Percentiles rank a stretch among this genome's conserved stretches.
phyloP scores from a whole-genome alignment of 306 rosid genomes.

The Psophocarpus tetragonolobus region DNA sequence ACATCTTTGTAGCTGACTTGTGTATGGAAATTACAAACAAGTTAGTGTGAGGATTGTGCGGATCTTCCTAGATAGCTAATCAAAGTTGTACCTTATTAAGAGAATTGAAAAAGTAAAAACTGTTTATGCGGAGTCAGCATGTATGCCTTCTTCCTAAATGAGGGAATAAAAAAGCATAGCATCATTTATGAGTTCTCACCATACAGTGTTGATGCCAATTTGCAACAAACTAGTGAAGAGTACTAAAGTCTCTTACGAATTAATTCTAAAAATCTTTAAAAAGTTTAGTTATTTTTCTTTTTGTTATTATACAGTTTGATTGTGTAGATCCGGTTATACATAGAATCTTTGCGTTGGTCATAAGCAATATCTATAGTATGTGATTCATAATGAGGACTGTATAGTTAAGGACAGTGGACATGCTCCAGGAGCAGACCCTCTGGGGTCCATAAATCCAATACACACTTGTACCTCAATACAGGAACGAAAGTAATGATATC shows the following conservation, averaged over 20 bases:
- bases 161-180: neutral
- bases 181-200: neutral
- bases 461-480: conserved; percentile 9
- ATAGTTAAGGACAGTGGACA: conserved; percentile 7
- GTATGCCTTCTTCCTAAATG: neutral
- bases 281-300: too few relatives aligned
- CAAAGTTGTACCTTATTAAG: neutral
- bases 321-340: neutral
- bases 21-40: too few relatives aligned
- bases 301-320: neutral
- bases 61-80: neutral
- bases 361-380: conserved; percentile 25
- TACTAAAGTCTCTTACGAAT: too few relatives aligned
- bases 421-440: neutral
- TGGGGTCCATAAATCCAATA: conserved; percentile 38
- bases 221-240: too few relatives aligned
- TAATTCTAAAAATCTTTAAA: too few relatives aligned
- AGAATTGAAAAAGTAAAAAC: neutral
- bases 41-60: too few relatives aligned
- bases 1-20: neutral
- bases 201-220: too few relatives aligned
- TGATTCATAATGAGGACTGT: neutral
- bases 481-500: conserved; percentile 24
- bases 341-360: neutral
- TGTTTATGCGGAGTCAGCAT: neutral